A percentile compares a stretch with the other conserved stretches of the same genome.
phyloP scores from a whole-genome alignment of 2,329 filamentous ascomycete genomes.

The Clonostachys solani region DNA sequence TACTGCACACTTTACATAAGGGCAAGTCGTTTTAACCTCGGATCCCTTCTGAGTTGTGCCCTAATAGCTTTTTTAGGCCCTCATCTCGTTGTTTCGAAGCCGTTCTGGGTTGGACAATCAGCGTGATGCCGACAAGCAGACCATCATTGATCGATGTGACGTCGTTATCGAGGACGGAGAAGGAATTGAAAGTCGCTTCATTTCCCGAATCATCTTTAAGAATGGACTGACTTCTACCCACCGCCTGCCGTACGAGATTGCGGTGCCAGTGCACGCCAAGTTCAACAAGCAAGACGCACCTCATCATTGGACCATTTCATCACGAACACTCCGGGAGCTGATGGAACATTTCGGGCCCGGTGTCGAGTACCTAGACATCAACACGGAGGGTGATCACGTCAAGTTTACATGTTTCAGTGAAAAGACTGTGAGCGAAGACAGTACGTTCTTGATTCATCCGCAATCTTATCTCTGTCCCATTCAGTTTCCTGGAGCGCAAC shows the following conservation, averaged over 20 bases:
- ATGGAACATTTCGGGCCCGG: constrained; percentile 79
- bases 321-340: constrained; percentile 66
- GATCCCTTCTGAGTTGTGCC: neutral
- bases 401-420: constrained; percentile 82
- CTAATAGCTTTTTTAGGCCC: constrained; percentile 35
- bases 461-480: neutral
- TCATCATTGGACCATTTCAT: constrained; percentile 70
- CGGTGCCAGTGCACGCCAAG: constrained; percentile 70
- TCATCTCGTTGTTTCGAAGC: constrained; percentile 72
- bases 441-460: constrained; percentile 14
- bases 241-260: constrained; percentile 69
- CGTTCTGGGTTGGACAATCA: constrained; percentile 53
- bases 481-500: neutral
- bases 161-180: constrained; percentile 69
- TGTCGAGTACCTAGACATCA: constrained; percentile 77
- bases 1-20: constrained; percentile 73
- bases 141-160: constrained; percentile 70
- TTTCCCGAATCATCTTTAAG: constrained; percentile 69
- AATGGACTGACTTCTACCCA: constrained; percentile 78
- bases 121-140: constrained; percentile 59
- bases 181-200: constrained; percentile 67
- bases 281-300: constrained; percentile 64
- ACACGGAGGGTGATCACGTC: constrained; percentile 67
- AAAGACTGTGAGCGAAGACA: constrained; percentile 63
- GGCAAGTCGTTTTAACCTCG: constrained; percentile 25